Base-by-base conservation (phyloP, 2,329 filamentous ascomycete genomes). In the Monosporascus sp. region DNA sequence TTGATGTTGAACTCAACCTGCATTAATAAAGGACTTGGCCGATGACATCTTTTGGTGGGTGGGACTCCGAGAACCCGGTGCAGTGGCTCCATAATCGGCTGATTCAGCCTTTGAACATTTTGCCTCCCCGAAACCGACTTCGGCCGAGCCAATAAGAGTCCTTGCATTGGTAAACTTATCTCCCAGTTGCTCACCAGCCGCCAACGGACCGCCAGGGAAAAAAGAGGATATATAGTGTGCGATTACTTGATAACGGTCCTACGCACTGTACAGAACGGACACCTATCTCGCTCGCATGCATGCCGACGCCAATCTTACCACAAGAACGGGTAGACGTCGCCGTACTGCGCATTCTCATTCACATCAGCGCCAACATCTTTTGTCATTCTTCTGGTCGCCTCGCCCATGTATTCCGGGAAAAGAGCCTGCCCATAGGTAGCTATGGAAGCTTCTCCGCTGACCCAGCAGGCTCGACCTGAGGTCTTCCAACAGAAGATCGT, bases 401-500 rank as follows among this genome's bases (percentile, higher is more conserved):
- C 17, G 24, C 7, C 43, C 43, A 46, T 46, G 43, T 17, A 46
- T 46, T 53, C 49, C 52, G 59, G 56, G 54, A 57, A 51, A 51
- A 56, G 48, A 52, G 43, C 55, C 46, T 24, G 41, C 44, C 26
- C 31, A 34, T 34, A 34, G 31, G 43, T 52, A 53, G 59, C 51
- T 47, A 95, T 95, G 90, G 90, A 96, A 77, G 82, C 86, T 64
- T 97, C 93, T 69, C 94, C 94, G 59, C 83, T 99, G 69, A 96
- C 92, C 53, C 91, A 95, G 74, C 91, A 97, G 79, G 84, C 85
- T 73, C 84, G 91, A 65, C 94, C 93, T 52, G 88, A 95, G 71
- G 84, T 87, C 41, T 97, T 99, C 70, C 88, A 95, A 73, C 93
- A 90, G 52, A 99, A 99, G 76, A 90, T 99, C 61, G 88, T 96